Percentiles rank a stretch among this genome's conserved stretches.
phyloP scores from a whole-genome alignment of 306 rosid genomes.

The Canavalia ensiformis region DNA sequence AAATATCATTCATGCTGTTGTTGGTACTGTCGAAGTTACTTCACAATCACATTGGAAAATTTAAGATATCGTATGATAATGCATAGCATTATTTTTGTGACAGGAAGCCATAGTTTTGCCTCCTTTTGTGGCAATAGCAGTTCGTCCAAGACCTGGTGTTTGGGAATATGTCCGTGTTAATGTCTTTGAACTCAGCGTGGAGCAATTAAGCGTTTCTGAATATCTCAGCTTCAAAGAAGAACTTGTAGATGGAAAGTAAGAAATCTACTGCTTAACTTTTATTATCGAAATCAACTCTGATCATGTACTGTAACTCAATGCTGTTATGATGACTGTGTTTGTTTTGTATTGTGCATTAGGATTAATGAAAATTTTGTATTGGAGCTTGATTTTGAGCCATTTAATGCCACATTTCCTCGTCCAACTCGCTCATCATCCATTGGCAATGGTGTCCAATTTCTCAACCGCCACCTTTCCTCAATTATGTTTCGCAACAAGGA shows the following conservation, averaged over 20 bases:
- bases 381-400: constrained; percentile 96
- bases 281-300: not conserved
- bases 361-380: constrained; percentile 55
- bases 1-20: not conserved
- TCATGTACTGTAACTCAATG: constrained; percentile 37
- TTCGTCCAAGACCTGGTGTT: constrained; percentile 95
- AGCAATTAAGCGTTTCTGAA: constrained; percentile 83
- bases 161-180: constrained; percentile 93
- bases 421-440: constrained; percentile 89
- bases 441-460: constrained; percentile 98
- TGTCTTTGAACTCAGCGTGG: constrained; percentile 82
- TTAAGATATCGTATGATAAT: constrained; percentile 13
- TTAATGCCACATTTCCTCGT: constrained; percentile 88
- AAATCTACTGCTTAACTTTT: constrained; percentile 39
- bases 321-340: constrained; percentile 12
- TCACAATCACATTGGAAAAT: constrained; percentile 26
- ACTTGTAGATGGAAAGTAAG: constrained; percentile 79
- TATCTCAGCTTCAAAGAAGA: constrained; percentile 90
- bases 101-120: constrained; percentile 81
- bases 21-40: constrained; percentile 26
- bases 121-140: constrained; percentile 89
- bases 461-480: constrained; percentile 96
- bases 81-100: constrained; percentile 41
- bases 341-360: constrained; percentile 49
- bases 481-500: constrained; percentile 86